phyloP scores from a whole-genome alignment of 2,329 filamentous ascomycete genomes.

The Chaetomiaceae sp. region DNA sequence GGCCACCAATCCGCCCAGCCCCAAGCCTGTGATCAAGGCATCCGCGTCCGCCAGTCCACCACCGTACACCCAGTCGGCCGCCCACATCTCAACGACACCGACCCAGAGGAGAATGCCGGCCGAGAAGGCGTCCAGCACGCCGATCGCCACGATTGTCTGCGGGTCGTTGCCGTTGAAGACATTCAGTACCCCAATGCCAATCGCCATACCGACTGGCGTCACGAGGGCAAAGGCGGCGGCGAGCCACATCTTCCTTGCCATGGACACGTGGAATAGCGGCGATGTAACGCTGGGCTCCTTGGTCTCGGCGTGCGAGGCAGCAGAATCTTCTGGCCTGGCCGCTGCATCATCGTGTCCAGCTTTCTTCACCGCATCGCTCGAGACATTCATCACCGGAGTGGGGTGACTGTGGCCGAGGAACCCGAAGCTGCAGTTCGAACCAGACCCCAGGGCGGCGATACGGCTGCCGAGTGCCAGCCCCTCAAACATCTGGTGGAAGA shows the following conservation, averaged over 20 bases:
- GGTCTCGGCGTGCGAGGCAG: neutral
- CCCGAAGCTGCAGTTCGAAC: constrained; percentile 48
- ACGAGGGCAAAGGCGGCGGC: constrained; percentile 62
- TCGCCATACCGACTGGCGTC: constrained; percentile 75
- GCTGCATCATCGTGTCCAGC: neutral
- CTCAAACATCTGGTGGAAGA: constrained; percentile 77
- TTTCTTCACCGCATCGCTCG: neutral
- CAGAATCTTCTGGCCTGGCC: neutral
- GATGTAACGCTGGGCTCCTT: neutral
- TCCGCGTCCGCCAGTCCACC: constrained; percentile 52
- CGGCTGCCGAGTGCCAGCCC: constrained; percentile 70
- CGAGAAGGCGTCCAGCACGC: constrained; percentile 67
- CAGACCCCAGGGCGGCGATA: constrained; percentile 56
- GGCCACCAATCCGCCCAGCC: constrained; percentile 49
- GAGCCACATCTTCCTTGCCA: constrained; percentile 55
- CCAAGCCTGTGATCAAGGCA: constrained; percentile 44
- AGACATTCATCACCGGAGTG: neutral
- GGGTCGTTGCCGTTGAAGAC: constrained; percentile 70
- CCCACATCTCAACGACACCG: constrained; percentile 74
- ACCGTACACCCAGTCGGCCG: constrained; percentile 64
- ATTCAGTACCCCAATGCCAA: constrained; percentile 67
- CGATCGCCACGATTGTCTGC: constrained; percentile 64
- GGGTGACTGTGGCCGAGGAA: constrained; percentile 6
- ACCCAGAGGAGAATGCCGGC: constrained; percentile 76
- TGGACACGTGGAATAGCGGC: constrained; percentile 30